Conservation (phyloP, 805 yeast genomes). For the Kodamaea restingae region DNA sequence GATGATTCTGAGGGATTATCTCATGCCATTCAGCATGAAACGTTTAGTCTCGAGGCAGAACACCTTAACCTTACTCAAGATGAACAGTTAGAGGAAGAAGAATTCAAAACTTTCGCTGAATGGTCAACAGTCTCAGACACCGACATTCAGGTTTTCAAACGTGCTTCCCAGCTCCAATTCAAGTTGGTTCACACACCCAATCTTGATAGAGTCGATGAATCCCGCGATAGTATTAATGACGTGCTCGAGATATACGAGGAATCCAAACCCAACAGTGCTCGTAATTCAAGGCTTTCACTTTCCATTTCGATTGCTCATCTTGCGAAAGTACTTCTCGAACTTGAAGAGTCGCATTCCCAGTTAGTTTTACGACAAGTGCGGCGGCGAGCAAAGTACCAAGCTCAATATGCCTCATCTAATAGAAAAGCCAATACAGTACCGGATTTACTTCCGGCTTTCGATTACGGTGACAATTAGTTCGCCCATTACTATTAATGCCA, state of each 20-base stretch:
- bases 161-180: conserved; percentile 7
- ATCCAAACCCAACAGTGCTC: neutral
- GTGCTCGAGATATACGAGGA: conserved; percentile 6
- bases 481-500: too few relatives aligned
- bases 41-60: too few relatives aligned
- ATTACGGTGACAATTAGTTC: too few relatives aligned
- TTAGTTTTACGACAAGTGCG: neutral
- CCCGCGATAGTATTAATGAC: neutral
- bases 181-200: conserved; percentile 2
- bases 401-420: neutral
- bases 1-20: too few relatives aligned
- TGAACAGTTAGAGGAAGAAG: conserved; percentile 8
- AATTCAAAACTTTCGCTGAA: conserved; percentile 9
- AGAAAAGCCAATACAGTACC: neutral
- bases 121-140: conserved; percentile 13
- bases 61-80: too few relatives aligned
- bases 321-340: conserved; percentile 3
- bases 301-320: conserved; percentile 6
- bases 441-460: too few relatives aligned
- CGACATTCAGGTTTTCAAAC: conserved; percentile 14
- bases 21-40: too few relatives aligned
- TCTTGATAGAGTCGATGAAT: neutral
- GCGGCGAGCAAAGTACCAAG: neutral
- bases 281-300: conserved; percentile 1
- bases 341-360: conserved; percentile 4